Evolutionary conservation across 768 basidiomycete species (phyloP).

Genomic region (Russula dissimulans): DNA sequence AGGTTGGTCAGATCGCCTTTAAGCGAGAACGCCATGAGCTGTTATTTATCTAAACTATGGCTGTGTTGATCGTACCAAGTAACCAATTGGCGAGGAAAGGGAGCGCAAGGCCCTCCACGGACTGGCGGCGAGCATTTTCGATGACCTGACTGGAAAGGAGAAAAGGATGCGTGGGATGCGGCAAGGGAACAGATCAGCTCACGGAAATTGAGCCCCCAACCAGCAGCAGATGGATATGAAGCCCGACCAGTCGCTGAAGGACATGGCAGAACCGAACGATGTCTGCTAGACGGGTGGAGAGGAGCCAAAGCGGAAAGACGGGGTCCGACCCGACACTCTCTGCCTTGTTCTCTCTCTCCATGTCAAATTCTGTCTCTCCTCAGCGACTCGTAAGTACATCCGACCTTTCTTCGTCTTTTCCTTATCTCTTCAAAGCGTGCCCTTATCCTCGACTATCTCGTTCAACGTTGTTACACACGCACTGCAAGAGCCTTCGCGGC

Average conservation of each 20-base stretch:
- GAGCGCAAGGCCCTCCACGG: slow-evolving; percentile 83
- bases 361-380: slow-evolving; percentile 1
- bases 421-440: slow-evolving; percentile 37
- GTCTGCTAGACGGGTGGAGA: too few relatives aligned
- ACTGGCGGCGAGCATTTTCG: slow-evolving; percentile 64
- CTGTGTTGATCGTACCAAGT: slow-evolving; percentile 45
- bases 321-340: neutral
- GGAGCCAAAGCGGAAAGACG: too few relatives aligned
- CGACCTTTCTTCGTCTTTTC: neutral
- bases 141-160: slow-evolving; percentile 58
- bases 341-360: neutral
- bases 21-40: neutral
- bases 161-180: neutral
- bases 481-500: slow-evolving; percentile 61
- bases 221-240: slow-evolving; percentile 68
- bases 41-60: neutral
- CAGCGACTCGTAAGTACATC: slow-evolving; percentile 11
- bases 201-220: slow-evolving; percentile 87
- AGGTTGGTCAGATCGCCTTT: slow-evolving; percentile 90
- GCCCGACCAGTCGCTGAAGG: slow-evolving; percentile 57
- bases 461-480: slow-evolving; percentile 60
- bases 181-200: slow-evolving; percentile 28
- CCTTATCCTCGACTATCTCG: slow-evolving; percentile 69
- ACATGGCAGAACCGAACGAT: neutral
- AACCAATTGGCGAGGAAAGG: slow-evolving; percentile 94